These are phyloP conservation scores for Aspergillus kassunensis DNA, from an alignment of 495 filamentous ascomycete genomes.

Conservation along the genomic window DNA sequence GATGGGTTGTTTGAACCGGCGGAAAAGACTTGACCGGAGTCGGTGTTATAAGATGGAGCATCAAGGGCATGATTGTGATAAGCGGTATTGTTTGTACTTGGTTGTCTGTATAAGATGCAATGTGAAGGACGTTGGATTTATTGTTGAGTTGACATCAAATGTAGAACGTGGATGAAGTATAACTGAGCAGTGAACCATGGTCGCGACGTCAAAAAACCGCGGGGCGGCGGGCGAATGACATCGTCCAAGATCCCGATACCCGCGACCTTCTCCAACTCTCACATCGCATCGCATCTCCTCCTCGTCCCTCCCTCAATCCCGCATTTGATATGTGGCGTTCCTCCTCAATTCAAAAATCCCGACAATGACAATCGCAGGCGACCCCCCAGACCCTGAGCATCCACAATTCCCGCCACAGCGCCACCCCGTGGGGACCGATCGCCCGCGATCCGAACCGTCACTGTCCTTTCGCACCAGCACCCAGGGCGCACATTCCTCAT, in stretches of 20 bases:
- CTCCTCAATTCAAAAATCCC: background rate
- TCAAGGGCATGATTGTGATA: too few species aligned
- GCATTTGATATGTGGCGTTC: background rate
- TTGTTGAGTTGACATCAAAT: too few species aligned
- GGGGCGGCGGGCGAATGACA: too few species aligned
- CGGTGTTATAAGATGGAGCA: too few species aligned
- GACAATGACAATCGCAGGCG: background rate
- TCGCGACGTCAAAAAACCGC: too few species aligned
- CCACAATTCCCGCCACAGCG: background rate
- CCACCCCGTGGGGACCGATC: background rate
- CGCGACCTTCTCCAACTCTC: background rate
- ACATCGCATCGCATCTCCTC: background rate
- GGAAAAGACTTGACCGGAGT: too few species aligned
- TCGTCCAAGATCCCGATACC: background rate
- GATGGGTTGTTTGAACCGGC: too few species aligned
- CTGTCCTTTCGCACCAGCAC: background rate
- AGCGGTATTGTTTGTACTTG: too few species aligned
- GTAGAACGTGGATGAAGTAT: too few species aligned
- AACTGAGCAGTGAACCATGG: too few species aligned
- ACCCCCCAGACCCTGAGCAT: background rate
- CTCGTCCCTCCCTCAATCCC: background rate
- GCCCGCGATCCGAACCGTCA: background rate
- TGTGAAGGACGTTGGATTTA: too few species aligned
- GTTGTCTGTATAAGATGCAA: too few species aligned
- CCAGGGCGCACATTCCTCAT: background rate